Conservation (phyloP, 1,139 yeast genomes). For the Saccharomyces hybrid region DNA sequence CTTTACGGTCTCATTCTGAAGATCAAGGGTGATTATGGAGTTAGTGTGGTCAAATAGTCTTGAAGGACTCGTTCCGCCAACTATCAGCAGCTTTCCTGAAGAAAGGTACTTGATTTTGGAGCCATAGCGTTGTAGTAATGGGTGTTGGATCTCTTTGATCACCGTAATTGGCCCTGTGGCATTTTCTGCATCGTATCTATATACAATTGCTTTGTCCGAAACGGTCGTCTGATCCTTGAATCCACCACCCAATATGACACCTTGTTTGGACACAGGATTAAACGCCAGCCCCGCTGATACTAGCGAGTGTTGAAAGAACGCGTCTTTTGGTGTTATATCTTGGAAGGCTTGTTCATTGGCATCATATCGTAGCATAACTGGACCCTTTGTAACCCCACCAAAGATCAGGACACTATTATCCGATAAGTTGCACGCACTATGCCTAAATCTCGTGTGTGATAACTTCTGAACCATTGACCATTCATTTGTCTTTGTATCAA, state of each 20-base stretch:
- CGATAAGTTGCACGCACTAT: slow-evolving; percentile 37
- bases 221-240: slow-evolving; percentile 18
- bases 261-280: slow-evolving; percentile 7
- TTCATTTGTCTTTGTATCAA: slow-evolving; percentile 7
- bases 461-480: slow-evolving; percentile 37
- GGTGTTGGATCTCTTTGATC: slow-evolving; percentile 10
- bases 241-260: slow-evolving; percentile 22
- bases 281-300: slow-evolving; percentile 13
- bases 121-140: slow-evolving; percentile 42
- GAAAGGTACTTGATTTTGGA: slow-evolving; percentile 32
- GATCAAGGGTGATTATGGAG: slow-evolving; percentile 35
- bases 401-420: slow-evolving; percentile 39
- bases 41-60: slow-evolving; percentile 35
- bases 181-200: slow-evolving; percentile 6
- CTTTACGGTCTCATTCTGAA: slow-evolving; percentile 19
- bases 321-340: neutral
- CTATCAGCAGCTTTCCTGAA: slow-evolving; percentile 35
- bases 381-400: slow-evolving; percentile 40
- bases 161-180: slow-evolving; percentile 1
- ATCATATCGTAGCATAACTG: slow-evolving; percentile 22
- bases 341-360: neutral
- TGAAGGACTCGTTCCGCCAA: slow-evolving; percentile 54
- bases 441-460: slow-evolving; percentile 47
- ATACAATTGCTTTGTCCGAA: slow-evolving; percentile 19
- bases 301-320: neutral